Evolutionary conservation across 306 rosid species (phyloP), one percentile per base, ranked within the genome.

Genomic region (Trichosanthes truncata): DNA sequence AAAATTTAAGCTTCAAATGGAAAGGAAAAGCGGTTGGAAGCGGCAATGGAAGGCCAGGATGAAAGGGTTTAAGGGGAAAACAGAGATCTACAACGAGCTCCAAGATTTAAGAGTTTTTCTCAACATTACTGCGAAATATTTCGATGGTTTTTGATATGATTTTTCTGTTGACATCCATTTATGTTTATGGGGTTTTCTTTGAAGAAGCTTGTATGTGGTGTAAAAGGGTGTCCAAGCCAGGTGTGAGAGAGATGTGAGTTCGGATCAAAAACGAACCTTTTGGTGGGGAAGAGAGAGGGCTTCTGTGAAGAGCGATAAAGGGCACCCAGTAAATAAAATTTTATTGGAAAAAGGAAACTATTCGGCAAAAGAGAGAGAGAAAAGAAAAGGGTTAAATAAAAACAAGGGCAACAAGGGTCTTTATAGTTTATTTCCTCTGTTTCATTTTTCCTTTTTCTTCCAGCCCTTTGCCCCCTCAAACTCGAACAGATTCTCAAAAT

Each of bases 31-130:
- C 59, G n/a, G 66, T 51, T 55, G 36, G n/a, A 76, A n/a, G 81
- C 56, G 81, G 51, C 45, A 59, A 15, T 78, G 36, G 17, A 36
- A 78, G 61, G 38, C 23, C 38, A 35, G 69, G 80, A 77, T n/a
- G 12, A 38, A 52, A 77, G 80, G 80, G 80, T 77, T 77, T 57
- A 77, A 77, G 80, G 69, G 74, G 9, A 77, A 77, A 77, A 56
- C 63, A 26, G 53, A 77, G 80, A 77, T 76, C 79, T 76, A 55
- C 21, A 36, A 77, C 45, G 15, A 61, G 51, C 36, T 78, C 20
- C 17, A 17, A 48, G 61, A 74, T 74, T 74, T 49, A 74, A 33
- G 31, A 40, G 76, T 83, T 72, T 89, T 77, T 18, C 46, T 52
- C 78, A 49, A 18, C 40, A 49, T 74, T 43, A 21, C 76, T 23